Percentiles rank a stretch among this genome's conserved stretches.
These are phyloP conservation scores for Wickerhamia fluorescens DNA, from an alignment of 805 yeast genomes.

Conservation along the genomic window DNA sequence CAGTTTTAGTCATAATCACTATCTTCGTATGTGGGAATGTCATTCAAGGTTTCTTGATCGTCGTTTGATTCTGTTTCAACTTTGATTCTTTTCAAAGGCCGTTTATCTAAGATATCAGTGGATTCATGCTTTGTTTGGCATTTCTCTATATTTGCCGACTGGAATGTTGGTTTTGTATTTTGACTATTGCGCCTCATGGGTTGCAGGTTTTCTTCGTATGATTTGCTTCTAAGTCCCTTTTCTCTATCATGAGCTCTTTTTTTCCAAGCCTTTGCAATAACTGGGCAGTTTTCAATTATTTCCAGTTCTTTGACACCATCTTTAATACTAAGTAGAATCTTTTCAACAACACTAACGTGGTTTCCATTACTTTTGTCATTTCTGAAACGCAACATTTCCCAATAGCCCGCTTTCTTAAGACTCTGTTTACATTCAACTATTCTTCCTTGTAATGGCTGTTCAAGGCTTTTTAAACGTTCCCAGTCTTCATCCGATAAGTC, in stretches of 20 bases:
- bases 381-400: constrained; percentile 85
- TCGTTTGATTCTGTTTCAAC: constrained; percentile 3
- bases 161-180: constrained; percentile 2
- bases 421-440: constrained; percentile 79
- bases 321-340: constrained; percentile 74
- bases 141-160: not conserved
- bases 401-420: constrained; percentile 46
- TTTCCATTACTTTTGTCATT: constrained; percentile 91
- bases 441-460: constrained; percentile 83
- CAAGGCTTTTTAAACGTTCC: constrained; percentile 59
- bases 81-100: constrained; percentile 7
- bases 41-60: constrained; percentile 18
- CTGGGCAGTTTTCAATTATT: constrained; percentile 48
- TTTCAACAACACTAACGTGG: constrained; percentile 72
- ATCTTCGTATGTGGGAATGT: constrained; percentile 36
- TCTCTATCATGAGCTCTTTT: constrained; percentile 41
- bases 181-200: constrained; percentile 5
- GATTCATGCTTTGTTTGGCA: constrained; percentile 3
- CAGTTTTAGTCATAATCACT: constrained; percentile 19
- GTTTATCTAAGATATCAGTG: constrained; percentile 4
- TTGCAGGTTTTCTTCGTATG: not conserved
- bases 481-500: constrained; percentile 66
- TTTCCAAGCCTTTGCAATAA: constrained; percentile 57
- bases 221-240: constrained; percentile 8
- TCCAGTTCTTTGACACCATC: constrained; percentile 84